Base-by-base conservation (phyloP, 306 rosid genomes). In the Sindora glabra region DNA sequence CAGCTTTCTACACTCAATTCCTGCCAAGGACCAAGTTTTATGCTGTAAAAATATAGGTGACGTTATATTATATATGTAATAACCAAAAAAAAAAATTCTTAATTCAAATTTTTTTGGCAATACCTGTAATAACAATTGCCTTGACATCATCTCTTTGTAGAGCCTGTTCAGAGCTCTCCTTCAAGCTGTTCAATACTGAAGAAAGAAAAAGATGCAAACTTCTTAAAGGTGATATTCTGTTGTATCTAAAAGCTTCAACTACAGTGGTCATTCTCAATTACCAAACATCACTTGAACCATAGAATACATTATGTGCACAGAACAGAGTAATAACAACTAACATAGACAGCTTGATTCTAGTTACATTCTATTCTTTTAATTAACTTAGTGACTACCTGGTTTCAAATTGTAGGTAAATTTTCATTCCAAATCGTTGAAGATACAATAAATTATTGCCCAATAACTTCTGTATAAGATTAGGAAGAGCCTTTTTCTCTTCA, bases 101-200 rank as follows among this genome's bases (percentile, higher is more conserved):
- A 48, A 38, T 13, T 52, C 18, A 63, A 54, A 49, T 72, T 48
- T 32, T 30, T 11, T 56, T 44, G 10, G 30, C 42, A 70, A 27
- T 68, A 79, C 98, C 98, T 62, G 96, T 79, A 36, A 91, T 27
- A 59, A 92, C 96, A 70, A 92, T 88, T 30, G 98, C 98, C 79
- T 82, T 86, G 62, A 92, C 94, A 71, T 88, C 96, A 30, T 92
- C 77, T 60, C 95, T 86, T 62, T 16, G 59, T n/a, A 78, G 23
- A 19, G 95, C 98, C 76, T 74, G 77, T 54, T 83, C 95, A 46
- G 77, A 92, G 55, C 68, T 81, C 27, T 76, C 94, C 74, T 83
- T 86, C 36, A 92, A 71, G 70, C 96, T 73, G 46, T 13, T 62
- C 53, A 92, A 67, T 13, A 88, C 98, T 92, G 72, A 57, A 50